Conservation (phyloP, 106 monocot genomes). For the Dioscorea dumetorum region DNA sequence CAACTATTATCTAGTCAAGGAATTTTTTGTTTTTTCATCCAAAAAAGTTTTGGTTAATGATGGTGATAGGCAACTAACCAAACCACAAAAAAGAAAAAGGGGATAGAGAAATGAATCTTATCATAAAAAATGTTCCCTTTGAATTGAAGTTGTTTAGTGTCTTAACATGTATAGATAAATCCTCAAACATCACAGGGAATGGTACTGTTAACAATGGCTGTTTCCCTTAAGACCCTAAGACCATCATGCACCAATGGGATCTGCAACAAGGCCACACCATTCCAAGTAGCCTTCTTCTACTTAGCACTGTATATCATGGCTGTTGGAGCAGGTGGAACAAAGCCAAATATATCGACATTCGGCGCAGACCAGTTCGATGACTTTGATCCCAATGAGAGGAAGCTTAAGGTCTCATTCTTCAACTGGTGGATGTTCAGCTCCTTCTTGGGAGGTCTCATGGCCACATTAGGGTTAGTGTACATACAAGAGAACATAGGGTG, state of each 20-base stretch:
- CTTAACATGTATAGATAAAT: neutral
- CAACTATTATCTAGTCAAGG: neutral
- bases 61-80: neutral
- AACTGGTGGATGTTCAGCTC: slow-evolving; percentile 56
- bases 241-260: neutral
- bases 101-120: neutral
- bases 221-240: slow-evolving; percentile 22
- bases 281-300: slow-evolving; percentile 36
- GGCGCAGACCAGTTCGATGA: slow-evolving; percentile 53
- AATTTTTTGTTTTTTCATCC: neutral
- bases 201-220: slow-evolving; percentile 26
- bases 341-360: slow-evolving; percentile 42
- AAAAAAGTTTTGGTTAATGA: neutral
- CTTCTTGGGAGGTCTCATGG: slow-evolving; percentile 36
- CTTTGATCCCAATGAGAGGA: slow-evolving; percentile 23
- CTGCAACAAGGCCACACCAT: neutral
- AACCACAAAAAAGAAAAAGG: neutral
- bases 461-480: slow-evolving; percentile 34
- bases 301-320: slow-evolving; percentile 38
- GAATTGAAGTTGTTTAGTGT: neutral
- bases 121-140: neutral
- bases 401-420: slow-evolving; percentile 47
- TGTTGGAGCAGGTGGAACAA: slow-evolving; percentile 37
- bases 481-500: slow-evolving; percentile 44
- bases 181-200: slow-evolving; percentile 17